Base-by-base conservation (phyloP, 2,329 filamentous ascomycete genomes). In the Trichoderma breve region DNA sequence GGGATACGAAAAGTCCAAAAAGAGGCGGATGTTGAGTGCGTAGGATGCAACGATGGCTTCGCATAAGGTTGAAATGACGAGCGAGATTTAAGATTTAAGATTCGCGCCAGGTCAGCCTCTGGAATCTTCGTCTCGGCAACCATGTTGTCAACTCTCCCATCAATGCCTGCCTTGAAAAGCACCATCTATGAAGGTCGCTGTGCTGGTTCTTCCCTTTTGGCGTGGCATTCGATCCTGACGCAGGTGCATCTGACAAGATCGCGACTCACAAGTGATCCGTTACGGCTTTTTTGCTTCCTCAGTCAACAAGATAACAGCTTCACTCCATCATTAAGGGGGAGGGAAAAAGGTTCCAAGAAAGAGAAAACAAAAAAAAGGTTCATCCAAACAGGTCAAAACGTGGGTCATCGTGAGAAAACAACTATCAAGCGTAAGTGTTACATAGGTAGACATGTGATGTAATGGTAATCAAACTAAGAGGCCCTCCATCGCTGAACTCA, bases 1-100 rank as follows among this genome's bases (percentile, higher is more conserved):
- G 63, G 51, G 55, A 67, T 71, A 68, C 71, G 66, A 78, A 76
- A 73, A 74, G 72, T 71, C 67, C 71, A 68, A 78, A 76, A 73
- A 74, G 71, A 26, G 18, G 28, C 34, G 32, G 69, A n/a, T 60
- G 55, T 18, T 26, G 51, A 34, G n/a, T 43, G 65, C 21, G 61
- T 11, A 69, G 28, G 28, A n/a, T 51, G 57, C 57, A 62, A 34
- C 57, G 57, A 70, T 62, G 30, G n/a, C n/a, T 61, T 62, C 39
- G 30, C n/a, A n/a, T 47, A 21, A 15, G 14, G 15, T 34, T 60
- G 55, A 39, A 53, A 34, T 6, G 26, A n/a, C 11, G 65, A 8
- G 55, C 32, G 36, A 58, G 12, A 39, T 12, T 18, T 5, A n/a
- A 21, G 21, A 24, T 9, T 18, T 21, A 14, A 53, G 15, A 39